Evolutionary conservation across 208 protist genomes (phyloP), one percentile per base, ranked within the genome.

Genomic region (Leishmania tropica): DNA sequence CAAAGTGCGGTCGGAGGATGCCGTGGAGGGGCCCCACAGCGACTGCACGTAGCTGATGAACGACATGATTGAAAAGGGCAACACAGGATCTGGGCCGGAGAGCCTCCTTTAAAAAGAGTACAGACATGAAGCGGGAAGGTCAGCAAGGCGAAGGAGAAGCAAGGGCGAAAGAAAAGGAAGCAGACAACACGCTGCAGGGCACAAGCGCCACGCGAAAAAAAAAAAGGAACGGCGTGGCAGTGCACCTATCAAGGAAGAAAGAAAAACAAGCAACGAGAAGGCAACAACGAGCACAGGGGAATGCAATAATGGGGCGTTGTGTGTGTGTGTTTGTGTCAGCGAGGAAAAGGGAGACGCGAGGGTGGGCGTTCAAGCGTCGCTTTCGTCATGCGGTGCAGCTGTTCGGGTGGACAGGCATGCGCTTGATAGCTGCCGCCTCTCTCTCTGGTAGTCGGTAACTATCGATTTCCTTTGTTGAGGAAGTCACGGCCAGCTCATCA

Each of bases 11-110:
- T 45, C 17, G 21, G 60, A 11, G 15, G 76, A 85, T 3, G 76
- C 1, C 3, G 62, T 19, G 47, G 64, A 77, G 10, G 78, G 35
- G 24, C 74, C 37, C 83, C 73, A 86, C 15, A 82, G 31, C 1
- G 78, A 82, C n/a, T 83, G 78, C 28, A 83, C 45, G 48, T 86
- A 86, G 56, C 40, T 58, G 48, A 86, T 54, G 65, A 86, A 74
- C 0, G 78, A 77, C 83, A 86, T 86, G 53, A 11, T 15, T 37
- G 62, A 40, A 17, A 68, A 42, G 31, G 62, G 13, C 6, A 17
- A 5, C 37, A 68, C 40, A 35, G 24, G 0, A 31, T 28, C 31
- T 31, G 37, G 3, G 5, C 56, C 10, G 11, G 21, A 45, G 2
- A 21, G 47, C 2, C 47, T 7, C n/a, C 6, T 11, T 75, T 24